Evolutionary conservation across 208 protist species (phyloP).

Genomic region (Acanthamoeba royreba): DNA sequence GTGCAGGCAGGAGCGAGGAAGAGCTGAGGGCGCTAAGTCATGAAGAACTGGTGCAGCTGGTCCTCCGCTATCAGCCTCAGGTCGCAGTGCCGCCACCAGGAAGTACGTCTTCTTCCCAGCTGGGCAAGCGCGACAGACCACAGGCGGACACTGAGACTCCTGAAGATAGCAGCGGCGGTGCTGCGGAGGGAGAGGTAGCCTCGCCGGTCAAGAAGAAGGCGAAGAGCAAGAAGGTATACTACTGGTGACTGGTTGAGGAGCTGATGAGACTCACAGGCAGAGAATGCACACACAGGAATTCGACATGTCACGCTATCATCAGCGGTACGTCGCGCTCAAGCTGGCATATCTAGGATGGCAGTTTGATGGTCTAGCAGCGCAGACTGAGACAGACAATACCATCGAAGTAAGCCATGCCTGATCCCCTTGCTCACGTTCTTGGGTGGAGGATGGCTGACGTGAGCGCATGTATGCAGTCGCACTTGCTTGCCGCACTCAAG

Average conservation of each 20-base stretch:
- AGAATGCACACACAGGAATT: background rate
- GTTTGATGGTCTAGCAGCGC: conserved; percentile 80
- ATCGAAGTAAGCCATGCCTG: conserved; percentile 66
- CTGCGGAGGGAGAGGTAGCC: background rate
- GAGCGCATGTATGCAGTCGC: background rate
- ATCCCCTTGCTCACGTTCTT: background rate
- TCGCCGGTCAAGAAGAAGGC: background rate
- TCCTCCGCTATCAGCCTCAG: background rate
- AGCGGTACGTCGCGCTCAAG: conserved; percentile 75
- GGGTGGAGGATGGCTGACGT: background rate
- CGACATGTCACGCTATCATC: background rate
- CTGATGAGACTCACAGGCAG: background rate
- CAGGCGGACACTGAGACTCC: background rate
- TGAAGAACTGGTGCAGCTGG: background rate
- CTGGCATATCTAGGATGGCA: conserved; percentile 81
- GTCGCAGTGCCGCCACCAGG: background rate
- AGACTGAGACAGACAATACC: conserved; percentile 71
- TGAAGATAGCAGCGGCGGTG: background rate
- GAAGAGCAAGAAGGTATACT: background rate
- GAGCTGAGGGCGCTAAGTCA: background rate
- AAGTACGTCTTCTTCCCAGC: background rate
- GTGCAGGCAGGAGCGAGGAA: no score
- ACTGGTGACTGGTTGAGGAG: background rate
- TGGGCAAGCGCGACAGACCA: background rate
- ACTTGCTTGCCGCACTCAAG: conserved; percentile 72